Percentiles rank a stretch among this genome's conserved stretches.
phyloP scores from a whole-genome alignment of 345 rosid species.

The Populus davidiana region DNA sequence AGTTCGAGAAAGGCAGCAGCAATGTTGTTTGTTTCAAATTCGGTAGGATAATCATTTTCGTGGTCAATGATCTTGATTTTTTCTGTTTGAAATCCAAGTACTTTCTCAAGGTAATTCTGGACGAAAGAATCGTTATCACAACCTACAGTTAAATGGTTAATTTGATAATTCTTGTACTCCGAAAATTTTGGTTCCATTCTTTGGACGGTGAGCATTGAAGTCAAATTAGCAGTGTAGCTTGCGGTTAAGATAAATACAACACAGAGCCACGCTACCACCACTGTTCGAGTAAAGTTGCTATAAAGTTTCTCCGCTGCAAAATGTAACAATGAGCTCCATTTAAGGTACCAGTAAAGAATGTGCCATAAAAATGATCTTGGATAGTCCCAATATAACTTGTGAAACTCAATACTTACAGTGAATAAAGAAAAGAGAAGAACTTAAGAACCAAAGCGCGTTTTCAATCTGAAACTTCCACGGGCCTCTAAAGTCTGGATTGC shows the following conservation, averaged over 20 bases:
- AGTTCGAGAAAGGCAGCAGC: conserved; percentile 52
- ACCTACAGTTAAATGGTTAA: conserved; percentile 40
- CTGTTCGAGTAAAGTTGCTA: conserved; percentile 43
- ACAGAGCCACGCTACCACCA: conserved; percentile 54
- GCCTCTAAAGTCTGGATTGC: conserved; percentile 41
- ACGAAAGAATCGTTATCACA: conserved; percentile 52
- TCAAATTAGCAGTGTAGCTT: conserved; percentile 59
- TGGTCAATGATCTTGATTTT: conserved; percentile 17
- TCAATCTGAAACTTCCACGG: conserved; percentile 33
- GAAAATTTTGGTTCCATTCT: conserved; percentile 33
- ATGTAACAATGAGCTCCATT: neutral
- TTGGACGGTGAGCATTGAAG: conserved; percentile 54
- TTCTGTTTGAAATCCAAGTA: conserved; percentile 23
- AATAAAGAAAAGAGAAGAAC: conserved; percentile 52
- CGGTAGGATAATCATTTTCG: conserved; percentile 22
- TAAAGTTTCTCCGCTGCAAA: conserved; percentile 43
- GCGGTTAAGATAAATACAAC: conserved; percentile 52
- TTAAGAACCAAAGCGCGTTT: conserved; percentile 46
- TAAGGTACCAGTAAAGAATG: neutral
- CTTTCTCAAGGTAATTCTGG: conserved; percentile 29
- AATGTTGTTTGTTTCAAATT: conserved; percentile 29
- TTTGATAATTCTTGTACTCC: conserved; percentile 21
- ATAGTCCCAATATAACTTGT: neutral
- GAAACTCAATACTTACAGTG: conserved; percentile 38
- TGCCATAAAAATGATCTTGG: neutral